Conservation (phyloP, 345 rosid genomes). For the Heritiera fomes region DNA sequence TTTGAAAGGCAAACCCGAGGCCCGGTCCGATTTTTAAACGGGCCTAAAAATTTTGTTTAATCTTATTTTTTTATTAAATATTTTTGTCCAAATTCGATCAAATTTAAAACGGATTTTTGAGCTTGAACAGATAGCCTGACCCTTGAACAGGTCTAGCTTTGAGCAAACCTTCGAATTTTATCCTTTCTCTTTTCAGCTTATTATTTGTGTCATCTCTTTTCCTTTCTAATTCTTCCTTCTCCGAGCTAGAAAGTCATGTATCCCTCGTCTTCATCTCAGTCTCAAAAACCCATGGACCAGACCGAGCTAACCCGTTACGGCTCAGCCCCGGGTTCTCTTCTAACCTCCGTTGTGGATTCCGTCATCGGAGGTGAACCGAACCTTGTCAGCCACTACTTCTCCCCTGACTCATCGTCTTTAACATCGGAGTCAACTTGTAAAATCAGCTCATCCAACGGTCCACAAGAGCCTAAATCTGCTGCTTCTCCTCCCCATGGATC, state of each 20-base stretch:
- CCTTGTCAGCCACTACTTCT: conserved; percentile 49
- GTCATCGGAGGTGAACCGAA: conserved; percentile 43
- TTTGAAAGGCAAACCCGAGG: too few relatives aligned
- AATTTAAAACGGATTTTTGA: too few relatives aligned
- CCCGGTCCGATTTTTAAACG: too few relatives aligned
- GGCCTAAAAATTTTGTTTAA: too few relatives aligned
- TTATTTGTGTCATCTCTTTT: conserved; percentile 10
- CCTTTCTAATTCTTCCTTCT: conserved; percentile 26
- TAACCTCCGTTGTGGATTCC: conserved; percentile 63
- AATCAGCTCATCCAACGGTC: conserved; percentile 65
- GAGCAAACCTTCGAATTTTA: too few relatives aligned
- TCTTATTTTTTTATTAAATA: too few relatives aligned
- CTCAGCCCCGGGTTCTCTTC: conserved; percentile 78
- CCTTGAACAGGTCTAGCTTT: too few relatives aligned
- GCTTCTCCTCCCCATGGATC: conserved; percentile 47
- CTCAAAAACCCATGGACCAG: conserved; percentile 40
- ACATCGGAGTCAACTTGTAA: conserved; percentile 70
- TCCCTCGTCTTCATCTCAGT: conserved; percentile 52
- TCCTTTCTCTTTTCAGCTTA: conserved; percentile 11
- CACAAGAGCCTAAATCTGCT: conserved; percentile 29
- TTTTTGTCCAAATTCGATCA: too few relatives aligned
- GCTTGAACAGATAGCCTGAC: too few relatives aligned
- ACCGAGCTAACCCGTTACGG: conserved; percentile 66
- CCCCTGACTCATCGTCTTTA: conserved; percentile 61
- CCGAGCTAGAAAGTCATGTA: conserved; percentile 37